Conservation (phyloP, 1,139 yeast genomes). For the Saccharomyces hybrid region DNA sequence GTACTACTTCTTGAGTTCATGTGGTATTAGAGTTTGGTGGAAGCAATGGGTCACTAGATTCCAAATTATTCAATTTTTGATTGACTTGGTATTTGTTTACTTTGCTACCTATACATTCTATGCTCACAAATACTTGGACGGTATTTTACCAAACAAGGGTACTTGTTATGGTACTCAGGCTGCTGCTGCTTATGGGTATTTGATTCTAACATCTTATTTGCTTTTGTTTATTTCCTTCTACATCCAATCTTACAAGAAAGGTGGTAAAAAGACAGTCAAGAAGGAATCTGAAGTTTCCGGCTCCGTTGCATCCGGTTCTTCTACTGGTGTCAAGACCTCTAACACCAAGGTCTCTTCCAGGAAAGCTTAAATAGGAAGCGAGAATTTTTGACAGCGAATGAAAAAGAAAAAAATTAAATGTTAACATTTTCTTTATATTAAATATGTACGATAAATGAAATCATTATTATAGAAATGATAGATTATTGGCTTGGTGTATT, state of each 20-base stretch:
- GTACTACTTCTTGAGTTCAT: slow-evolving; percentile 90
- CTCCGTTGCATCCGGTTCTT: slow-evolving; percentile 28
- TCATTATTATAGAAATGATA: slow-evolving; percentile 1
- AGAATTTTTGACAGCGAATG: neutral
- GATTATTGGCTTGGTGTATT: neutral
- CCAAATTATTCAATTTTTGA: slow-evolving; percentile 89
- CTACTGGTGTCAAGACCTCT: slow-evolving; percentile 31
- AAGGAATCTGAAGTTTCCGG: slow-evolving; percentile 38
- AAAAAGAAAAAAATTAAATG: neutral
- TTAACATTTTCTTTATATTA: neutral
- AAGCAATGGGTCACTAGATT: slow-evolving; percentile 97
- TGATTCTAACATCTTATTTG: slow-evolving; percentile 82
- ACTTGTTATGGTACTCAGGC: slow-evolving; percentile 87
- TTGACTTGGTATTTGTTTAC: slow-evolving; percentile 85
- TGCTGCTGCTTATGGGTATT: slow-evolving; percentile 88
- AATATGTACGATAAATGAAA: slow-evolving; percentile 1
- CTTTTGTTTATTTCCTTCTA: slow-evolving; percentile 89
- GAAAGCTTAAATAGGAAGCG: slow-evolving; percentile 30
- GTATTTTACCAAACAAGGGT: slow-evolving; percentile 69
- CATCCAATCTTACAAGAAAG: slow-evolving; percentile 69
- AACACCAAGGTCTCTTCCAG: slow-evolving; percentile 39
- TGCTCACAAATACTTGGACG: slow-evolving; percentile 49
- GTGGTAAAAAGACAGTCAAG: slow-evolving; percentile 36
- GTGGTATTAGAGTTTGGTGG: slow-evolving; percentile 99
- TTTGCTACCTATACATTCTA: slow-evolving; percentile 83